Evolutionary conservation across 1,284 basidiomycete genomes (phyloP).

Genomic region (Volvariella volvacea): DNA sequence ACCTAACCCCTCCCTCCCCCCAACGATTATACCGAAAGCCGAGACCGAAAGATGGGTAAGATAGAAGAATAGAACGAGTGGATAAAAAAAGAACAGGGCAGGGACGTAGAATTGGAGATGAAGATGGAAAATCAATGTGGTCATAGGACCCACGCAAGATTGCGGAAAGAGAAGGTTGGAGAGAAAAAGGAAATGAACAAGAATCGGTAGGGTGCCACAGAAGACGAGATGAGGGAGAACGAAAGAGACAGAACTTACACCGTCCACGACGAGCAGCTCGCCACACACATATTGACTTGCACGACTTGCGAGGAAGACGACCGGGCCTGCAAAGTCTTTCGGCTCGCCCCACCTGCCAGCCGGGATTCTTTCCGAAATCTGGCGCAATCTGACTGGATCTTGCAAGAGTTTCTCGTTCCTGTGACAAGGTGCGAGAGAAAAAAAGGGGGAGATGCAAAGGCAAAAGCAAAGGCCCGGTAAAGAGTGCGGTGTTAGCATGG

Average conservation of each 20-base stretch:
- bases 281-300: constrained; percentile 91
- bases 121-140: too few relatives aligned
- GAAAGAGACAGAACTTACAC: constrained; percentile 31
- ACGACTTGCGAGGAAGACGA: constrained; percentile 83
- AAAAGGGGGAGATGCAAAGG: constrained; percentile 2
- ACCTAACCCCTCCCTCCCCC: too few relatives aligned
- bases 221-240: constrained; percentile 11
- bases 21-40: too few relatives aligned
- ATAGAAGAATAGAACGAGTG: constrained; percentile 11
- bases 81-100: constrained; percentile 9
- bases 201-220: constrained; percentile 7
- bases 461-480: neutral
- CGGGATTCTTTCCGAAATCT: constrained; percentile 93
- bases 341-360: constrained; percentile 87
- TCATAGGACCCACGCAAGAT: too few relatives aligned
- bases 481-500: neutral
- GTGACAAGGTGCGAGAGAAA: neutral
- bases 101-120: too few relatives aligned
- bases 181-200: constrained; percentile 8
- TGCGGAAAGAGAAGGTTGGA: constrained; percentile 4
- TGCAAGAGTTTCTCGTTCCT: constrained; percentile 78
- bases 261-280: constrained; percentile 77
- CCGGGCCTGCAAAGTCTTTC: constrained; percentile 83
- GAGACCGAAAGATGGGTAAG: too few relatives aligned
- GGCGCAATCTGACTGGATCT: constrained; percentile 70